Base-by-base conservation (phyloP, 75 land plant species). In the Pinus taeda region DNA sequence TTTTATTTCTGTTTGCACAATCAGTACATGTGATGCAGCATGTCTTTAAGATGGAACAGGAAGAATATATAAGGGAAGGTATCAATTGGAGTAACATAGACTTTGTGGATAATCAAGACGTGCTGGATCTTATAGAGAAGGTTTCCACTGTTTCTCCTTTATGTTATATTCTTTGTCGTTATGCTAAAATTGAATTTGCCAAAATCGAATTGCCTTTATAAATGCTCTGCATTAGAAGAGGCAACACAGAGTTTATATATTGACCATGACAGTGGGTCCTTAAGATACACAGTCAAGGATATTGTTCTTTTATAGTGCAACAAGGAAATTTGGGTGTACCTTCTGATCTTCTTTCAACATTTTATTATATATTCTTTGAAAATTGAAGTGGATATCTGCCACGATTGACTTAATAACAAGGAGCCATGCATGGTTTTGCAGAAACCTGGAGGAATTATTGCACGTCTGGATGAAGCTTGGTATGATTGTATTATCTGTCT, bases 21-120 rank as follows among this genome's bases (percentile, higher is more conserved):
- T 78, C 42, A 15, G 18, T 65, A 26, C 36, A 12, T 24, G 60
- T 74, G 56, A 57, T 75, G 71, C 94, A 95, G 98, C 98, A 95
- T 86, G 98, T 95, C n/a, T 93, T 93, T 77, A 95, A 94, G 81
- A 93, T 91, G 96, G 96, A 93, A 82, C 97, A 94, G 80, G 97
- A 94, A 75, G 97, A 94, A 62, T 94, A 94, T 75, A 92, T 89
- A 71, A 92, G 84, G 60, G 97, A 94, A 83, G 95, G 91, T 42
- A 95, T 95, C 49, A 81, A 95, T 77, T 95, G 98, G 98, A 95
- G 98, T 76, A 93, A 93, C 73, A 88, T 95, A 57, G 97, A 95
- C 42, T 95, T 95, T 80, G 93, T 93, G 6, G 98, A 95, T 74
- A 95, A 95, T 72, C 96, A 95, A 79, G 98, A 95, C 86, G 92